Evolutionary conservation across 768 basidiomycete genomes (phyloP).

Genomic region (Agaricus subrufescens): DNA sequence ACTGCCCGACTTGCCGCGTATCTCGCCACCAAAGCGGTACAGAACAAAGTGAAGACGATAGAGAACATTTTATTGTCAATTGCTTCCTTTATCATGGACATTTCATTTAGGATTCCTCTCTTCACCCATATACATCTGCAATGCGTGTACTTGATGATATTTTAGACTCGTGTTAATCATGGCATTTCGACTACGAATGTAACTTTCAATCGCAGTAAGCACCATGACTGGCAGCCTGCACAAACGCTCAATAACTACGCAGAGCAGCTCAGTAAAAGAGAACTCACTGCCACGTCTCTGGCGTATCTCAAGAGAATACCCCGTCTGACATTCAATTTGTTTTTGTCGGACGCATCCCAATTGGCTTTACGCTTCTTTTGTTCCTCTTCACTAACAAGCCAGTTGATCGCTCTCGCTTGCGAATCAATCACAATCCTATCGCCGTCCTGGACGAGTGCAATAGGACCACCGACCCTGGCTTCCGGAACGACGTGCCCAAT

Average conservation of each 20-base stretch:
- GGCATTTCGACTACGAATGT: not conserved
- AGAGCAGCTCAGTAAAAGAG: conserved; percentile 3
- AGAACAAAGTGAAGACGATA: not conserved
- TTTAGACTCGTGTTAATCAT: not conserved
- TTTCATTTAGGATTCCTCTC: not conserved
- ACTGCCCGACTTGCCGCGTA: not conserved
- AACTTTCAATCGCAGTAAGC: conserved; percentile 70
- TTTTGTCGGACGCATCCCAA: conserved; percentile 69
- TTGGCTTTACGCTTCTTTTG: conserved; percentile 52
- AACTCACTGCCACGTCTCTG: conserved; percentile 77
- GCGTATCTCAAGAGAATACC: conserved; percentile 81
- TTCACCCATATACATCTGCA: not conserved
- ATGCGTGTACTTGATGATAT: not conserved
- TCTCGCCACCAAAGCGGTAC: not conserved
- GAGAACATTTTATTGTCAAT: not conserved
- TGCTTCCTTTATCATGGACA: not conserved
- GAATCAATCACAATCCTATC: conserved; percentile 76
- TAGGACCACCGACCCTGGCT: conserved; percentile 79
- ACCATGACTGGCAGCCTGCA: conserved; percentile 74
- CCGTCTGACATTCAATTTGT: conserved; percentile 60
- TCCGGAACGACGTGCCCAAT: conserved; percentile 56
- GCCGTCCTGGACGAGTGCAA: conserved; percentile 82
- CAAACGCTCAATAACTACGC: conserved; percentile 4
- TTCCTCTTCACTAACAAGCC: conserved; percentile 68
- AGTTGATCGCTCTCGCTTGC: conserved; percentile 58